Evolutionary conservation across 1,284 basidiomycete genomes (phyloP).

Genomic region (Lignosus rhinocerotis): DNA sequence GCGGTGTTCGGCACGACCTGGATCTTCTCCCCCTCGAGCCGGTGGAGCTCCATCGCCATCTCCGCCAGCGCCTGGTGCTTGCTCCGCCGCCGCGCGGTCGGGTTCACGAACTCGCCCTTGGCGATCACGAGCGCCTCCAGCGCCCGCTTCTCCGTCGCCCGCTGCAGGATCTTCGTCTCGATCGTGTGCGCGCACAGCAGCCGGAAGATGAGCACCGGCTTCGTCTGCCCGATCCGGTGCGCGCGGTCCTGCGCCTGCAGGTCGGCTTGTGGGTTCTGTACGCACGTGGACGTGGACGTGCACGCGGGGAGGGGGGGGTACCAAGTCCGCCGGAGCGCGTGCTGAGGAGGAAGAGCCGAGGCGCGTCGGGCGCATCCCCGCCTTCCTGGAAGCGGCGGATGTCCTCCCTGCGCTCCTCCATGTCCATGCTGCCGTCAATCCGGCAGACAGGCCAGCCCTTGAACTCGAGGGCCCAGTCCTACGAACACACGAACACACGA

Average conservation of each 20-base stretch:
- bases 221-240: slow-evolving; percentile 93
- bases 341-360: slow-evolving; percentile 85
- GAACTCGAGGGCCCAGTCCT: slow-evolving; percentile 85
- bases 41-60: slow-evolving; percentile 78
- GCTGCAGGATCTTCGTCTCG: slow-evolving; percentile 89
- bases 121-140: slow-evolving; percentile 94
- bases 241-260: slow-evolving; percentile 95
- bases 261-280: slow-evolving; percentile 94
- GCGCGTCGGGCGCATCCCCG: slow-evolving; percentile 65
- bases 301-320: no score
- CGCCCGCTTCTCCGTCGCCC: slow-evolving; percentile 86
- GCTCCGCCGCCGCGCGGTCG: slow-evolving; percentile 39
- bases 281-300: slow-evolving; percentile 4
- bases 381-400: slow-evolving; percentile 85
- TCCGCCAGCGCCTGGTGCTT: slow-evolving; percentile 72
- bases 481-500: neutral
- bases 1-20: slow-evolving; percentile 78
- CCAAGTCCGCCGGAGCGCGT: slow-evolving; percentile 92
- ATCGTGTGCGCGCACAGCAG: slow-evolving; percentile 87
- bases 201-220: slow-evolving; percentile 86
- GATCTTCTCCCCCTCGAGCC: slow-evolving; percentile 87
- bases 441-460: slow-evolving; percentile 85
- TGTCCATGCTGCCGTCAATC: slow-evolving; percentile 85
- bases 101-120: slow-evolving; percentile 86
- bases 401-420: slow-evolving; percentile 78